Evolutionary conservation across 1,284 basidiomycete species (phyloP).

Genomic region (Leccinum pachyderme): DNA sequence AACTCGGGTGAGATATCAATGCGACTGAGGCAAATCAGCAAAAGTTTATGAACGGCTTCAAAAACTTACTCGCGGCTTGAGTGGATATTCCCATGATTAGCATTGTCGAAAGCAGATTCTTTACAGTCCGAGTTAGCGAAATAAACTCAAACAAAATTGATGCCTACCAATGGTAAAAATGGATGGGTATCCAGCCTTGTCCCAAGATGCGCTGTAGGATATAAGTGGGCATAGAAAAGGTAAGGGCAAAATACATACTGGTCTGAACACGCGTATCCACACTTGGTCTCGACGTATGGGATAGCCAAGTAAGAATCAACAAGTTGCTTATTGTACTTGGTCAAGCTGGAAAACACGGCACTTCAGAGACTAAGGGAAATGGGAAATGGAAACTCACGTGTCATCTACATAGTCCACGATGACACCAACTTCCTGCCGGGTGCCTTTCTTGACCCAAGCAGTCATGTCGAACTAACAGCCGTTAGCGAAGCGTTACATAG

Average conservation of each 20-base stretch:
- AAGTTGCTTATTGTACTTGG: constrained; percentile 75
- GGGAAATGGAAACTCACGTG: constrained; percentile 37
- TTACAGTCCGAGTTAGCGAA: constrained; percentile 10
- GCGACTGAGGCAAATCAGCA: constrained; percentile 46
- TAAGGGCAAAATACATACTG: constrained; percentile 50
- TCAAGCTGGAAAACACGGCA: constrained; percentile 50
- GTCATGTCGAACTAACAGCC: constrained; percentile 83
- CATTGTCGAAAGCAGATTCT: constrained; percentile 74
- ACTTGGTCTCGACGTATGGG: constrained; percentile 77
- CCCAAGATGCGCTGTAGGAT: constrained; percentile 71
- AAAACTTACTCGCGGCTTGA: constrained; percentile 67
- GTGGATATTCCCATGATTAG: constrained; percentile 79
- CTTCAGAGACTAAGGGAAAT: neutral
- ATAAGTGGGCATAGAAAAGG: constrained; percentile 28
- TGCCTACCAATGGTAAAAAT: constrained; percentile 78
- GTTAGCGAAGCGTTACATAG: constrained; percentile 2
- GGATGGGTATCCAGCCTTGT: constrained; percentile 81
- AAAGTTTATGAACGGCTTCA: constrained; percentile 6
- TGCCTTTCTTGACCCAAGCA: constrained; percentile 93
- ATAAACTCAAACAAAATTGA: constrained; percentile 7
- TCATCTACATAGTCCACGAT: constrained; percentile 86
- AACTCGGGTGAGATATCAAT: constrained; percentile 87
- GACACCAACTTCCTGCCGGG: constrained; percentile 84
- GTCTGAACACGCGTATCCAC: constrained; percentile 95
- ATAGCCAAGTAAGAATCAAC: constrained; percentile 79